A percentile compares a stretch with the other conserved stretches of the same genome.
Conservation (phyloP, 352 stramenopile genomes). For the Globisporangium viniferum region DNA sequence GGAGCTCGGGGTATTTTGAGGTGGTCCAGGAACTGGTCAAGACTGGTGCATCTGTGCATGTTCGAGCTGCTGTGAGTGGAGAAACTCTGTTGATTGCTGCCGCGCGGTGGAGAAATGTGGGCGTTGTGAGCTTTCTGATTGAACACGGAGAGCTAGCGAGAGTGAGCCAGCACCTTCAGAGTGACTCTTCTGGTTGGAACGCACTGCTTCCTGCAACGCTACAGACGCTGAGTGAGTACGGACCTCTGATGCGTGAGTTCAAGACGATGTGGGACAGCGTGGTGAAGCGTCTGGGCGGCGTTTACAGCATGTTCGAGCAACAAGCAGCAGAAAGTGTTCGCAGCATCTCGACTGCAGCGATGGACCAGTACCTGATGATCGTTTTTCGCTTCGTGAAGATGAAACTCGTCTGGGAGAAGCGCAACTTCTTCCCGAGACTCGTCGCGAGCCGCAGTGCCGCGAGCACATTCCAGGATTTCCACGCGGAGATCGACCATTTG, state of each 20-base stretch:
- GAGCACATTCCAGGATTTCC: conserved; percentile 3
- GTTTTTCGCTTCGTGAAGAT: neutral
- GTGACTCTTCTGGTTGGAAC: neutral
- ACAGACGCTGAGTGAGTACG: conserved; percentile 3
- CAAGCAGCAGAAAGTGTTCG: neutral
- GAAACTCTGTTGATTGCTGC: conserved; percentile 14
- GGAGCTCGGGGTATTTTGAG: conserved; percentile 2
- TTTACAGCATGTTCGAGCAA: neutral
- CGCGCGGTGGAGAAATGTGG: conserved; percentile 18
- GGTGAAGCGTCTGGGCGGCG: neutral
- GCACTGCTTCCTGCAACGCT: neutral
- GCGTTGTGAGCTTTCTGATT: conserved; percentile 19
- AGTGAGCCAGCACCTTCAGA: neutral
- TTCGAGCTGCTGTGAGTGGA: neutral
- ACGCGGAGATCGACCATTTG: conserved; percentile 9
- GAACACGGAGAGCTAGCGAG: conserved; percentile 5
- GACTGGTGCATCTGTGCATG: conserved; percentile 1
- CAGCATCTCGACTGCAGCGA: neutral
- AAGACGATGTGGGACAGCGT: neutral
- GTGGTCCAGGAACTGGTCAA: neutral
- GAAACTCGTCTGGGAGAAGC: conserved; percentile 3
- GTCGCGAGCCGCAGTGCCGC: conserved; percentile 1
- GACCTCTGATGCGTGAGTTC: conserved; percentile 1
- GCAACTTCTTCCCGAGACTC: conserved; percentile 1
- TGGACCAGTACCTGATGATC: conserved; percentile 7